Conservation (phyloP, 2,329 filamentous ascomycete species). For the Ascochyta koolunga region DNA sequence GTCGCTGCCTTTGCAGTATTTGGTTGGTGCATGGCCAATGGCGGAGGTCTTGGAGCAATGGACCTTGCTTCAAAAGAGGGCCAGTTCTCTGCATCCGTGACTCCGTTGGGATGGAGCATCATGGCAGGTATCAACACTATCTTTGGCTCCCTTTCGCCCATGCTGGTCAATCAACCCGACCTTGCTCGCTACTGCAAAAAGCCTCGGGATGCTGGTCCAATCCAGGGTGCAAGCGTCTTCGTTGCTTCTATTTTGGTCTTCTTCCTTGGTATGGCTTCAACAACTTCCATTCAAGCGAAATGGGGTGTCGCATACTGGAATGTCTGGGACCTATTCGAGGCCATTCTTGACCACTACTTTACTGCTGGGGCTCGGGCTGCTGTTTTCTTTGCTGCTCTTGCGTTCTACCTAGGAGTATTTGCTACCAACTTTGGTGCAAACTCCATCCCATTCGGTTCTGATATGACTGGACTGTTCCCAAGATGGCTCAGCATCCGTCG, state of each 20-base stretch:
- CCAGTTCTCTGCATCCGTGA: constrained; percentile 13
- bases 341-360: constrained; percentile 51
- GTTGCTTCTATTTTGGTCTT: constrained; percentile 50
- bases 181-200: constrained; percentile 49
- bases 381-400: constrained; percentile 49
- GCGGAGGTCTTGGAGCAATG: constrained; percentile 33
- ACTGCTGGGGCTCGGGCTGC: constrained; percentile 46
- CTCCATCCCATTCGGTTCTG: constrained; percentile 51
- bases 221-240: constrained; percentile 47
- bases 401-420: constrained; percentile 50
- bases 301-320: constrained; percentile 53
- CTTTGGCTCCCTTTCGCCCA: constrained; percentile 49
- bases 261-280: constrained; percentile 50
- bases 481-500: constrained; percentile 52
- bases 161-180: constrained; percentile 52
- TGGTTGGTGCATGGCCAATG: constrained; percentile 46
- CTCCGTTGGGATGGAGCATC: constrained; percentile 45
- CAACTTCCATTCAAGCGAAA: constrained; percentile 42
- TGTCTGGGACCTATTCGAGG: constrained; percentile 53
- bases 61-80: constrained; percentile 17
- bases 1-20: constrained; percentile 44
- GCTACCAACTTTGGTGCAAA: constrained; percentile 54
- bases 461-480: constrained; percentile 52
- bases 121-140: constrained; percentile 53
- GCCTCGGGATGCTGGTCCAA: constrained; percentile 35